Evolutionary conservation across 352 stramenopile species (phyloP), one percentile per base, ranked within the genome.

Genomic region (Pythium sp.): DNA sequence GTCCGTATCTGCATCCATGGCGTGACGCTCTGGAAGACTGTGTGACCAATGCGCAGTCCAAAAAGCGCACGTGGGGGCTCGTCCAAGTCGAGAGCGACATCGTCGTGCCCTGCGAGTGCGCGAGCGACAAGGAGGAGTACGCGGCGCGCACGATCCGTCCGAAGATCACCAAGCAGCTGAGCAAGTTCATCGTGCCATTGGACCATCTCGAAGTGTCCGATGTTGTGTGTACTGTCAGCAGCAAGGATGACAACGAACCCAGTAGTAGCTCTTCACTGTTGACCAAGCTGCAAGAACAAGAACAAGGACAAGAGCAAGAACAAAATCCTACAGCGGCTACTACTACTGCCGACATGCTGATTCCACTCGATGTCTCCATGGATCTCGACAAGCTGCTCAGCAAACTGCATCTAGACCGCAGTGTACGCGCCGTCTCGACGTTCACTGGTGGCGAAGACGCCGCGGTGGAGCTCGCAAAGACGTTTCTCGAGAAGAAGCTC

Each of bases 51-150:
- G 75, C 71, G 14, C 55, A 41, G 55, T 65, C 54, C 14, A 81
- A 75, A 12, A 68, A 86, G 24, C 80, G 80, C 20, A 22, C 47
- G 9, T 94, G 82, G 64, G 82, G 80, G 0, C 62, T 99, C 59
- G 88, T 97, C 68, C 91, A 99, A 66, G 92, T 99, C 22, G 98
- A 99, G 78, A 93, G 97, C 2, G 97, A 99, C 70, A 98, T 99
- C 36, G 89, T 99, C 28, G 96, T 99, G 46, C 98, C 98, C 20
- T 89, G 92, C 18, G 99, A 96, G 77, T 79, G 87, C 34, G 95
- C 90, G 9, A 94, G 81, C 15, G 68, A 84, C 57, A 99, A 99
- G 78, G 86, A 97, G 73, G 97, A 99, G 85, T 98, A 98, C 60
- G 96, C 97, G 30, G 98, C 98, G 14, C 84, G 97, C n/a, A 99